Conservation (phyloP, 495 filamentous ascomycete genomes). For the Saxophila tyrrhenica region DNA sequence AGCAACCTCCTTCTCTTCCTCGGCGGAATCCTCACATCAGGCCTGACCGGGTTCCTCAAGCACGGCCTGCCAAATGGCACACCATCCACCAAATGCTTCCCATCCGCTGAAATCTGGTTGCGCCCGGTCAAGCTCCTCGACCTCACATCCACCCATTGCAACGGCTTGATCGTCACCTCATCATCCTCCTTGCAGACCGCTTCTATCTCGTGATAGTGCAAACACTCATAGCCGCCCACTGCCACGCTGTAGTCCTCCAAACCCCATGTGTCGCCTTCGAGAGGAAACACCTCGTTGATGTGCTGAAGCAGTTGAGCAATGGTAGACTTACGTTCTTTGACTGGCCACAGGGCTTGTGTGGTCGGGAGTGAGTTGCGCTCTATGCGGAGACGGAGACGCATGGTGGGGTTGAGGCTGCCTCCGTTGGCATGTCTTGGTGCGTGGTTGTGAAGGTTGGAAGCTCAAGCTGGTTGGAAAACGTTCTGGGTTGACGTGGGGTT, state of each 20-base stretch:
- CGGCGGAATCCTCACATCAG: conserved; percentile 29
- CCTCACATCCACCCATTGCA: conserved; percentile 63
- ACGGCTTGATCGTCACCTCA: conserved; percentile 75
- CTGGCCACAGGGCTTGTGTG: conserved; percentile 62
- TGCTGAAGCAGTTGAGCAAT: conserved; percentile 73
- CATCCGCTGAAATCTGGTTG: conserved; percentile 68
- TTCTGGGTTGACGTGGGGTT: background rate
- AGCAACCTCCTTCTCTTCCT: conserved; percentile 11
- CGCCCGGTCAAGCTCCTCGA: conserved; percentile 66
- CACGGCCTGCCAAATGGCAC: conserved; percentile 74
- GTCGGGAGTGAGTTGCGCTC: conserved; percentile 71
- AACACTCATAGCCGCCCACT: conserved; percentile 69
- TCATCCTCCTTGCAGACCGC: conserved; percentile 71
- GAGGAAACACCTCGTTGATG: conserved; percentile 69
- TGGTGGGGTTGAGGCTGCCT: conserved; percentile 28
- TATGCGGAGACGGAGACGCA: conserved; percentile 76
- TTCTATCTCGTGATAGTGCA: conserved; percentile 71
- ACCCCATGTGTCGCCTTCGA: conserved; percentile 77
- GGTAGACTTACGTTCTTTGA: conserved; percentile 39
- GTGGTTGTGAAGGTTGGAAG: background rate
- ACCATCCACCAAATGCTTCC: conserved; percentile 79
- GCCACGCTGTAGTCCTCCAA: conserved; percentile 89
- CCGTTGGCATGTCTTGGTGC: too few relatives aligned
- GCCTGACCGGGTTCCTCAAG: conserved; percentile 50
- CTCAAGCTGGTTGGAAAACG: too few relatives aligned